A percentile compares a stretch with the other conserved stretches of the same genome.
Conservation (phyloP, 352 stramenopile species). For the Globisporangium nagaii region DNA sequence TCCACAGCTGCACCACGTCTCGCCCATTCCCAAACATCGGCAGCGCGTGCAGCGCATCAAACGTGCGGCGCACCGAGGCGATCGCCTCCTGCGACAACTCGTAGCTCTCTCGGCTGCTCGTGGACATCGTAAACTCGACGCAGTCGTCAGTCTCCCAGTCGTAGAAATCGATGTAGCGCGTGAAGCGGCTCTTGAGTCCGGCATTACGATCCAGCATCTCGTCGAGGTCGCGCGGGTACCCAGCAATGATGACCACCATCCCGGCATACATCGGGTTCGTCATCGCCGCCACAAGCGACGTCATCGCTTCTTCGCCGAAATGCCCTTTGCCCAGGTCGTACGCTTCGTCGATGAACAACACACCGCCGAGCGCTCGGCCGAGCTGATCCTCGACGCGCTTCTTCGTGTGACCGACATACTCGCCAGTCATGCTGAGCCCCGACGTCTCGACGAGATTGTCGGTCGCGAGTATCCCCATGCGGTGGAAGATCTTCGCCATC, state of each 20-base stretch:
- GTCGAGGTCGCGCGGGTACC: constrained; percentile 87
- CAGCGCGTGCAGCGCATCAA: constrained; percentile 32
- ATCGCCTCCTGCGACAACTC: constrained; percentile 23
- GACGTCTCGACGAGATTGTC: constrained; percentile 90
- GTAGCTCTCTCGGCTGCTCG: constrained; percentile 36
- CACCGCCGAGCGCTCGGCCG: constrained; percentile 81
- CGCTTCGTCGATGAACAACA: constrained; percentile 93
- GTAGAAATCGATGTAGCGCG: constrained; percentile 82
- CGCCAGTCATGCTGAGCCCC: constrained; percentile 81
- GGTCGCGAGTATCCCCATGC: constrained; percentile 87
- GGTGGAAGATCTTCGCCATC: constrained; percentile 92
- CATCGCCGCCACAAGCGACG: constrained; percentile 87
- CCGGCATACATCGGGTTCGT: constrained; percentile 75
- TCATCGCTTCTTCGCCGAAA: constrained; percentile 87
- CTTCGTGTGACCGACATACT: constrained; percentile 88
- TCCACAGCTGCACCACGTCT: constrained; percentile 65
- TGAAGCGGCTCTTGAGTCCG: constrained; percentile 90
- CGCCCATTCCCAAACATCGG: constrained; percentile 71
- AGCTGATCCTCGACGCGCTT: constrained; percentile 86
- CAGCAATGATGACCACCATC: constrained; percentile 89
- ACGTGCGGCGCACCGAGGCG: constrained; percentile 21
- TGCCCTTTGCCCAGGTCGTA: constrained; percentile 85
- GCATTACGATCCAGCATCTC: constrained; percentile 86
- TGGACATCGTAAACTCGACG: constrained; percentile 48
- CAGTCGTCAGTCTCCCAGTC: constrained; percentile 86